Conservation (phyloP, 805 yeast species). For the Crinitomyces ghanaensis region DNA sequence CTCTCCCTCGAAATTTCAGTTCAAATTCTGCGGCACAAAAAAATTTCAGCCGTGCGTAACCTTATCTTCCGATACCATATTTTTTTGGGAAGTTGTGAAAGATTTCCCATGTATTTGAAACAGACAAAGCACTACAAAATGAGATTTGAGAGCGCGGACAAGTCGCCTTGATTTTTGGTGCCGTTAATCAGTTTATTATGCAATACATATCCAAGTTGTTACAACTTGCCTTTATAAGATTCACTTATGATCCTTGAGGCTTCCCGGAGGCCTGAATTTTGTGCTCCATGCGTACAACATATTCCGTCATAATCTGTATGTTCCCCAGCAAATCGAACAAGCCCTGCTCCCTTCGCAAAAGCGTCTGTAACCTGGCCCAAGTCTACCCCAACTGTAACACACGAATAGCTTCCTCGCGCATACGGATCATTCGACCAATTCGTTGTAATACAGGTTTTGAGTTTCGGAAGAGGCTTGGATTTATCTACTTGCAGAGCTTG, state of each 20-base stretch:
- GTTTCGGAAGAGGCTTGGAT: slow-evolving; percentile 21
- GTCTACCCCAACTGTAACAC: slow-evolving; percentile 56
- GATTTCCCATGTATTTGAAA: no score
- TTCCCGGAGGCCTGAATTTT: slow-evolving; percentile 57
- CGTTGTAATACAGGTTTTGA: slow-evolving; percentile 33
- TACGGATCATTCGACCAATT: slow-evolving; percentile 63
- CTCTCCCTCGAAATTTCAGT: no score
- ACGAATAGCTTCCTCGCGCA: slow-evolving; percentile 64
- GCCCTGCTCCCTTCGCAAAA: slow-evolving; percentile 41
- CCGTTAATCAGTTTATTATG: no score
- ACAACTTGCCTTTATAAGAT: no score
- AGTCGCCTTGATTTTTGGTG: no score
- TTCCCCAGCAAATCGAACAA: slow-evolving; percentile 75
- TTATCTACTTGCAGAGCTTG: slow-evolving; percentile 20
- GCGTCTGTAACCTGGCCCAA: slow-evolving; percentile 54
- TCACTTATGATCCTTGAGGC: slow-evolving; percentile 32
- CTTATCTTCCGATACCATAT: no score
- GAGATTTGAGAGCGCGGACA: no score
- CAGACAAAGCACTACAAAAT: no score
- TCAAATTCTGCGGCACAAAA: no score
- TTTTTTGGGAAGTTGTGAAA: no score
- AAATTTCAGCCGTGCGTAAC: no score
- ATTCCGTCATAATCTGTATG: slow-evolving; percentile 77
- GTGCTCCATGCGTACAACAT: slow-evolving; percentile 86
- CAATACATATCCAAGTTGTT: no score